Conservation (phyloP, 2,329 filamentous ascomycete species). For the Lithohypha guttulata region DNA sequence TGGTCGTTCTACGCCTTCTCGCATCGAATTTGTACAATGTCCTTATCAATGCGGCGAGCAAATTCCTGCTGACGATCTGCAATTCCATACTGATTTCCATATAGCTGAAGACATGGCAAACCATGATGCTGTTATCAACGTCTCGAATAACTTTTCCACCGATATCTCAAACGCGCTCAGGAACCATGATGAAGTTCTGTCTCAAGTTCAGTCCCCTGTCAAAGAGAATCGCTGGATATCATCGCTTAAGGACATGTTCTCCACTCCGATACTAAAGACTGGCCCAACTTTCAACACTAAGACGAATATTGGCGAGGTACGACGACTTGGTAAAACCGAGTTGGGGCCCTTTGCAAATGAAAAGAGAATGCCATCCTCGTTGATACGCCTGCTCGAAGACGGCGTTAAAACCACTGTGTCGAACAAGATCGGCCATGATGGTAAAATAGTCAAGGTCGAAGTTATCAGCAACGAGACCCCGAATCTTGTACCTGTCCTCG, state of each 20-base stretch:
- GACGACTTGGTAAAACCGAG: slow-evolving; percentile 35
- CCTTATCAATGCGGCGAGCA: slow-evolving; percentile 51
- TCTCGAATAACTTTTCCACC: slow-evolving; percentile 7
- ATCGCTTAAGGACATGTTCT: slow-evolving; percentile 20
- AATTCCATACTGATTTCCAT: slow-evolving; percentile 51
- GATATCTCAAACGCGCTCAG: slow-evolving; percentile 11
- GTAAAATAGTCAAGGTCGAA: slow-evolving; percentile 32
- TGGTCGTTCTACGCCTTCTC: slow-evolving; percentile 15
- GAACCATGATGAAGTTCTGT: slow-evolving; percentile 21
- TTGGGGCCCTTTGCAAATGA: slow-evolving; percentile 64
- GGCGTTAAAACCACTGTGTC: slow-evolving; percentile 46
- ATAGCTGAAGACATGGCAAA: slow-evolving; percentile 37
- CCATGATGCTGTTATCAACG: slow-evolving; percentile 31
- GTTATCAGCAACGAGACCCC: slow-evolving; percentile 37
- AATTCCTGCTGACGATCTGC: slow-evolving; percentile 43
- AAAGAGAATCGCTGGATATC: slow-evolving; percentile 13
- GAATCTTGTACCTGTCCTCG: slow-evolving; percentile 52
- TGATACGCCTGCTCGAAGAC: slow-evolving; percentile 51
- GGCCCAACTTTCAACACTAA: slow-evolving; percentile 11
- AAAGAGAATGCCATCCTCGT: slow-evolving; percentile 61
- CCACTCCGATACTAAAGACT: slow-evolving; percentile 13
- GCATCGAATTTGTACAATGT: slow-evolving; percentile 41
- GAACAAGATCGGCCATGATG: slow-evolving; percentile 39
- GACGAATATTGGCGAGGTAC: slow-evolving; percentile 26
- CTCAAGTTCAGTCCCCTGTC: slow-evolving; percentile 11